These are phyloP conservation scores for Agrocybe praecox DNA, from an alignment of 768 basidiomycete species.

Conservation along the genomic window DNA sequence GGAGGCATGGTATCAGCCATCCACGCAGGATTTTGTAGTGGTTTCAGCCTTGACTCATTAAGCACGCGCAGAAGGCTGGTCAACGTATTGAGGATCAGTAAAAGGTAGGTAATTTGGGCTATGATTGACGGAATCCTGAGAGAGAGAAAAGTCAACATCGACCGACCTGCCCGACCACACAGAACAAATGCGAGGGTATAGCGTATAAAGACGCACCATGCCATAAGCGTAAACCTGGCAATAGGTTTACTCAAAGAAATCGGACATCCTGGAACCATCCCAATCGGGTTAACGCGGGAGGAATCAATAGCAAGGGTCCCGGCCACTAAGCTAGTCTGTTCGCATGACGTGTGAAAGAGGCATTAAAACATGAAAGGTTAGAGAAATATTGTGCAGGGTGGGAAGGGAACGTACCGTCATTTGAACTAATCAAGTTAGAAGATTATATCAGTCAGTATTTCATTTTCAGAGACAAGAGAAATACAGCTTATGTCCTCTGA, in stretches of 20 bases:
- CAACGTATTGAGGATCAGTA: constrained; percentile 19
- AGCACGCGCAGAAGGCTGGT: constrained; percentile 16
- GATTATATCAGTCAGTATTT: not conserved
- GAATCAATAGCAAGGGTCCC: constrained; percentile 13
- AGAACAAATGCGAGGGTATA: too few species aligned
- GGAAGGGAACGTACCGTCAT: constrained; percentile 11
- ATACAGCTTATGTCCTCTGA: not conserved
- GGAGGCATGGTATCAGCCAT: not conserved
- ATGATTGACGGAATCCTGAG: constrained; percentile 20
- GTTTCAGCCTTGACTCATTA: not conserved
- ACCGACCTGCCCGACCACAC: too few species aligned
- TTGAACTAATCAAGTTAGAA: constrained; percentile 13
- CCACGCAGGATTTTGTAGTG: not conserved
- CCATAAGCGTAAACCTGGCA: constrained; percentile 17
- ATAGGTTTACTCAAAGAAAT: constrained; percentile 5
- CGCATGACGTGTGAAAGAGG: not conserved
- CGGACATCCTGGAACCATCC: constrained; percentile 12
- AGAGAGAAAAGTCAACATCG: too few species aligned
- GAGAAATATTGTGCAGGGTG: not conserved
- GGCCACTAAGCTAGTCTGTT: constrained; percentile 19
- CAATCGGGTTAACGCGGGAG: not conserved
- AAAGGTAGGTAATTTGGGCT: constrained; percentile 15
- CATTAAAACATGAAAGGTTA: not conserved
- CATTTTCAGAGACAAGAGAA: not conserved
- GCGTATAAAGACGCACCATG: constrained; percentile 20